Base-by-base conservation (phyloP, 805 yeast genomes). In the Yarrowia sp. region DNA sequence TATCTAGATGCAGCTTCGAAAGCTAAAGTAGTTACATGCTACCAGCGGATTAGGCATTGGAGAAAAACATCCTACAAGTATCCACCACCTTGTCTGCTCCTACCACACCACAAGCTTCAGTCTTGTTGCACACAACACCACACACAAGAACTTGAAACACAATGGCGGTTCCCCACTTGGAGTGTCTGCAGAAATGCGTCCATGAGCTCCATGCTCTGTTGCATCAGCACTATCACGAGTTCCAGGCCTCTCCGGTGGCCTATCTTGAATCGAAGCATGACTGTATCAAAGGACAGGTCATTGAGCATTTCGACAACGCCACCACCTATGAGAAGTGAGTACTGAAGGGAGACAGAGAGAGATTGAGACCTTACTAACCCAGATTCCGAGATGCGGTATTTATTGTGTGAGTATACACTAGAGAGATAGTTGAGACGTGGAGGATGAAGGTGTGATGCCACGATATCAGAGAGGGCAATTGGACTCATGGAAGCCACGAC, bases 371-470 rank as follows among this genome's bases (percentile, higher is more conserved):
- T 12, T 38, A 61, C 66, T 61, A 61, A 61, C 66, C 15, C 66
- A 61, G 66, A 14, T 36, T 65, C 39, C 53, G 68, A 47, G 69
- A 55, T 38, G 69, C 68, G 40, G 67, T 58, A 38, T 66, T 67
- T 40, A 53, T 63, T 36, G 46, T 58, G 67, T 67, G 60, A 67
- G 68, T 67, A 34, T 60, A 15, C 38, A 34, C 30, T 9, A 36
- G 30, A 24, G 30, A 24, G 30, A 24, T 24, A 5, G 30, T 24
- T 24, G 30, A 24, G 30, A 24, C 6, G 30, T 4, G 30, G 30
- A 5, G 30, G 30, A 36, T 36, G 7, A 9, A 36, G 10, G 10
- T 6, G 13, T 36, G 38, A 24, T 24, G 9, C 38, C 2, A 36
- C 38, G 38, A 36, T 12, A 36, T 36, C 10, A 1, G 38, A 36